Evolutionary conservation across 1,284 basidiomycete species (phyloP).

Genomic region (Ustilago lituana): DNA sequence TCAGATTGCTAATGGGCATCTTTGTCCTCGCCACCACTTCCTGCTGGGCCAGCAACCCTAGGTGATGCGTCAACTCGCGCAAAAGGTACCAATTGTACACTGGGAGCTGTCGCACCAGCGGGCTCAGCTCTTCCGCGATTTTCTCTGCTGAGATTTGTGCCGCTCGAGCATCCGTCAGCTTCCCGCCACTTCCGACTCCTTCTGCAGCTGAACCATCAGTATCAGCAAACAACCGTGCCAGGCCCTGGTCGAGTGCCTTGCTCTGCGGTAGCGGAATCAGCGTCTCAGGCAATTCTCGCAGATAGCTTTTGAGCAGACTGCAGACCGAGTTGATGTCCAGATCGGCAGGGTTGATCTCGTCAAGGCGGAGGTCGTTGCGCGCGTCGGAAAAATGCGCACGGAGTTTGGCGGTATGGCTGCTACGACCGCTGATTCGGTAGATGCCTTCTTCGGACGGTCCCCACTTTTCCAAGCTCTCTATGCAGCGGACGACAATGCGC

Average conservation of each 20-base stretch:
- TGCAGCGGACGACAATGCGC: conserved; percentile 58
- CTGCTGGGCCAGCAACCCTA: conserved; percentile 40
- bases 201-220: not conserved
- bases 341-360: conserved; percentile 59
- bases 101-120: conserved; percentile 44
- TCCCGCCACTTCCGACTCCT: not conserved
- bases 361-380: conserved; percentile 48
- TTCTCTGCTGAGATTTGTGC: conserved; percentile 6
- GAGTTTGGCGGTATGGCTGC: conserved; percentile 60
- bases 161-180: conserved; percentile 13
- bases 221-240: conserved; percentile 12
- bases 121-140: conserved; percentile 19
- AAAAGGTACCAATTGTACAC: conserved; percentile 62
- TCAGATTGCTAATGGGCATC: conserved; percentile 63
- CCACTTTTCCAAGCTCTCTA: conserved; percentile 61
- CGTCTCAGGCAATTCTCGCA: conserved; percentile 59
- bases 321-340: conserved; percentile 65
- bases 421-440: conserved; percentile 62
- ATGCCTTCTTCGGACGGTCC: conserved; percentile 62
- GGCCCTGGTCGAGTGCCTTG: conserved; percentile 32
- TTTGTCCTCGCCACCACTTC: conserved; percentile 52
- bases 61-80: conserved; percentile 57
- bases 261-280: conserved; percentile 37
- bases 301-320: conserved; percentile 62
- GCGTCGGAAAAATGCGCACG: conserved; percentile 49